Evolutionary conservation across 2,329 filamentous ascomycete species (phyloP), one percentile per base, ranked within the genome.

Genomic region (Venturiaceae sp.): DNA sequence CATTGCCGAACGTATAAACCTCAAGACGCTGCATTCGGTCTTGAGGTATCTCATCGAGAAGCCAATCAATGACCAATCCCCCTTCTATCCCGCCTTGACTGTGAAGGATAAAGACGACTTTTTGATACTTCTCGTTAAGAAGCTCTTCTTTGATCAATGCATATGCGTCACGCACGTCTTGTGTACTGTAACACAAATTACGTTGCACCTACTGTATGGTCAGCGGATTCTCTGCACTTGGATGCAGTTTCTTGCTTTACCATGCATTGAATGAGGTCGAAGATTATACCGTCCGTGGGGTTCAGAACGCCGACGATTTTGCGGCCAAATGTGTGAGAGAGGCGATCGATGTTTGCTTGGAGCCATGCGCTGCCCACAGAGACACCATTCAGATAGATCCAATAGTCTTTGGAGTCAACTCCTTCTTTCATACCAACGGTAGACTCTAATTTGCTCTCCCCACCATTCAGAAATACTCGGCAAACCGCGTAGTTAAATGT

Each of bases 341-440:
- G 74, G 1, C 86, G 81, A 68, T 92, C 82, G 61, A 92, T 74
- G 64, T 89, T 91, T 61, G 75, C 80, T 70, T 85, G 81, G 1
- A 69, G 60, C 67, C 67, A 69, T 53, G 66, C 63, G 37, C 64
- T 84, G 81, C 80, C 81, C 30, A 79, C 79, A 9, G 80, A 82
- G 28, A 91, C 83, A 0, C 88, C 88, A 65, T 92, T 92, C 55
- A 92, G 70, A 67, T 88, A 92, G 16, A 92, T 77, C 88, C 88
- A 92, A 65, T 85, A 80, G 71, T 92, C 88, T n/a, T 58, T 50
- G 75, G 75, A n/a, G 70, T 69, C 1, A 71, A 70, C 14, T 41
- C 21, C 30, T 41, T 33, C 52, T 32, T 39, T 21, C 1, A 83
- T 76, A 61, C 80, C 83, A 56, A 82, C 83, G 19, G 71, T 69